These are phyloP conservation scores for Mortierella sp. DNA, from an alignment of 371 early-diverging fungal species.

Conservation along the genomic window DNA sequence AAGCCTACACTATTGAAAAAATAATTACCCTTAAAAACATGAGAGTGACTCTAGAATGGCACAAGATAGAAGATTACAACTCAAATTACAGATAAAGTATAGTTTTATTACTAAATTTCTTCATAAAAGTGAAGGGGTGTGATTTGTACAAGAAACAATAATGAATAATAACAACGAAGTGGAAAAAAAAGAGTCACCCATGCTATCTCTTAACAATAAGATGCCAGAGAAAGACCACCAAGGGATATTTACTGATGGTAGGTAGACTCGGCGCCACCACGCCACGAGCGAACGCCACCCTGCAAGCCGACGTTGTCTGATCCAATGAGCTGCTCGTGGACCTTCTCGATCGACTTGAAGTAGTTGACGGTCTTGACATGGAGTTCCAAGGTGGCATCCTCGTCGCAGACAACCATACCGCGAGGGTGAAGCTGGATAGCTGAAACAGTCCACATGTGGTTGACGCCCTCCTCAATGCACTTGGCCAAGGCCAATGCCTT, in stretches of 20 bases:
- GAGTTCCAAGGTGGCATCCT: slow-evolving; percentile 90
- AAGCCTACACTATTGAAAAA: slow-evolving; percentile 16
- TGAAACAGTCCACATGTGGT: slow-evolving; percentile 95
- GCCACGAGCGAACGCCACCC: slow-evolving; percentile 65
- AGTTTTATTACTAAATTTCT: not conserved
- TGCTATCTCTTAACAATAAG: too few relatives aligned
- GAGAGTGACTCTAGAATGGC: too few relatives aligned
- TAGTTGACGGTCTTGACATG: slow-evolving; percentile 94
- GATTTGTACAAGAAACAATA: slow-evolving; percentile 6
- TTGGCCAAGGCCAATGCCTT: slow-evolving; percentile 84
- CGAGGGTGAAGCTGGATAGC: slow-evolving; percentile 92
- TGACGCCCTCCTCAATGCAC: slow-evolving; percentile 89
- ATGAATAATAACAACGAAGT: not conserved
- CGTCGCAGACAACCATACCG: slow-evolving; percentile 91
- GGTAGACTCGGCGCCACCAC: slow-evolving; percentile 51
- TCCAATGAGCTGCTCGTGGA: slow-evolving; percentile 84
- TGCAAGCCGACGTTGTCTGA: slow-evolving; percentile 83
- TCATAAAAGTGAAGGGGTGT: not conserved
- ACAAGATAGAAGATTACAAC: not conserved
- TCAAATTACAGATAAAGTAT: not conserved
- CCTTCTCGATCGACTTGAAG: slow-evolving; percentile 92
- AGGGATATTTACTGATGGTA: slow-evolving; percentile 43
- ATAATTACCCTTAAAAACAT: not conserved
- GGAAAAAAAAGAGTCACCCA: not conserved
- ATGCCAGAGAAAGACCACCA: not conserved